Percentiles rank a stretch among this genome's conserved stretches.
These are phyloP conservation scores for Ceriops zippeliana DNA, from an alignment of 345 rosid species.

Conservation along the genomic window DNA sequence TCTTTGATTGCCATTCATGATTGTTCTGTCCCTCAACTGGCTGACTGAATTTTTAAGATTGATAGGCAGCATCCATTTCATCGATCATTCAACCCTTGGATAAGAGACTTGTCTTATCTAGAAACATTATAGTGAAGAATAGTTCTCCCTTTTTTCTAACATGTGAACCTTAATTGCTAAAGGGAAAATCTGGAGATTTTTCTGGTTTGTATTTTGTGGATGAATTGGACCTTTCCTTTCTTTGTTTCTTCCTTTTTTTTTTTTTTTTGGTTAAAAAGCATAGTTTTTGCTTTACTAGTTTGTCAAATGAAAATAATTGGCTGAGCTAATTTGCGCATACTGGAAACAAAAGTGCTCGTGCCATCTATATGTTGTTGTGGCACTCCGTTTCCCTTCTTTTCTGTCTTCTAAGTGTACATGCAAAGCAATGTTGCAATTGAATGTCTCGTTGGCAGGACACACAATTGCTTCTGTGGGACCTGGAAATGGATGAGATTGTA, in stretches of 20 bases:
- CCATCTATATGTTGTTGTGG: not conserved
- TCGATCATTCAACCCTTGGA: not conserved
- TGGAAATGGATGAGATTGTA: slow-evolving; percentile 96
- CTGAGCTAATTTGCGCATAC: not conserved
- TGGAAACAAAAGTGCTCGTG: not conserved
- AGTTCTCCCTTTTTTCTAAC: not conserved
- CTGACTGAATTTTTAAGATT: no score
- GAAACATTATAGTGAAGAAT: not conserved
- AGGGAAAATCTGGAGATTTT: not conserved
- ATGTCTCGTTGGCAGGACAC: slow-evolving; percentile 61
- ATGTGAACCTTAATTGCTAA: not conserved
- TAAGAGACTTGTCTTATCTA: not conserved
- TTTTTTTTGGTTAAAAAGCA: no score
- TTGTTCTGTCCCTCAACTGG: not conserved
- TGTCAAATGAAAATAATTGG: not conserved
- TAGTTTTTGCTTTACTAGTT: no score
- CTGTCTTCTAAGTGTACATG: not conserved
- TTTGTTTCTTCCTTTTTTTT: not conserved
- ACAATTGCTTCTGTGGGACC: slow-evolving; percentile 93
- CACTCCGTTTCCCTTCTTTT: not conserved
- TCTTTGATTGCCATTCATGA: not conserved
- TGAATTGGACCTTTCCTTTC: not conserved
- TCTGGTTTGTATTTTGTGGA: not conserved
- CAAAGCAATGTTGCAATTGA: not conserved
- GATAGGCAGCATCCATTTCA: not conserved